A percentile compares a stretch with the other conserved stretches of the same genome.
These are phyloP conservation scores for Xylaria flabelliformis DNA, from an alignment of 495 filamentous ascomycete genomes.

Conservation along the genomic window DNA sequence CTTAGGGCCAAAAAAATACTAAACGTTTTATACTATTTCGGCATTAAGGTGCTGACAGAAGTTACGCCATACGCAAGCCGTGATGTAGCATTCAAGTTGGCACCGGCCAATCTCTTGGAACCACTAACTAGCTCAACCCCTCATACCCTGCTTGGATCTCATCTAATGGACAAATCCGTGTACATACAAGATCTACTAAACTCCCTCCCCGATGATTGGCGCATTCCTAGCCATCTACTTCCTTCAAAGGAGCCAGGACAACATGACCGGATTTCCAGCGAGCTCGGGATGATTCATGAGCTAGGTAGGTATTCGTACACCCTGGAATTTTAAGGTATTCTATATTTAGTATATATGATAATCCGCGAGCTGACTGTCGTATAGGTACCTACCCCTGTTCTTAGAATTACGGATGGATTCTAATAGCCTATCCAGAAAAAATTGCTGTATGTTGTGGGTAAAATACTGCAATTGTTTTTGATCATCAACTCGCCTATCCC, in stretches of 20 bases:
- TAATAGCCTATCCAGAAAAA: not conserved
- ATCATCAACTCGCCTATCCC: not conserved
- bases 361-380: not conserved
- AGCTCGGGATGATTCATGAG: constrained; percentile 45
- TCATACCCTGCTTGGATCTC: not conserved
- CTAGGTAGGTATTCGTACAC: not conserved
- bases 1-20: no score
- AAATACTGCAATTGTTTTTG: no score
- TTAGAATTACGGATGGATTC: not conserved
- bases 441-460: no score
- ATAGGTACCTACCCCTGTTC: not conserved
- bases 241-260: constrained; percentile 44
- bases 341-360: not conserved
- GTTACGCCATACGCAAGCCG: no score
- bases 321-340: not conserved
- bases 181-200: constrained; percentile 31
- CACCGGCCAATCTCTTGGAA: not conserved
- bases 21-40: no score
- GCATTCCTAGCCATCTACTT: constrained; percentile 44
- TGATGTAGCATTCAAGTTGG: not conserved
- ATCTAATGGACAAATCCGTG: not conserved
- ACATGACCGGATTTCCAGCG: constrained; percentile 47
- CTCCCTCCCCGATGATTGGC: constrained; percentile 49
- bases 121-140: not conserved
- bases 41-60: no score